Percentiles rank a stretch among this genome's conserved stretches.
Conservation (phyloP, 768 basidiomycete species). For the Pluteus cervinus region DNA sequence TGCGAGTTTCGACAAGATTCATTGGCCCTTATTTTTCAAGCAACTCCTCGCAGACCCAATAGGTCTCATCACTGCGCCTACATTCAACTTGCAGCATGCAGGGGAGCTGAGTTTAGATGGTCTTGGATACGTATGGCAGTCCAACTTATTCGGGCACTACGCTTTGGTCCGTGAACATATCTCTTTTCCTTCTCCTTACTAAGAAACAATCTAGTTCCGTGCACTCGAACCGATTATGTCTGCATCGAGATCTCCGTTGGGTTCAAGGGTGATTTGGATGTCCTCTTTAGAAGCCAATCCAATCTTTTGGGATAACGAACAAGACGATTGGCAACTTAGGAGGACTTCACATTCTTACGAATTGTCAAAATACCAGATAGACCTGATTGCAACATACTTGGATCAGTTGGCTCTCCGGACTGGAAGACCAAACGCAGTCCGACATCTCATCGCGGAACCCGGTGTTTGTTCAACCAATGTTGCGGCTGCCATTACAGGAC, state of each 20-base stretch:
- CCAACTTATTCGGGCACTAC: conserved; percentile 80
- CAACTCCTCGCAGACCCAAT: conserved; percentile 45
- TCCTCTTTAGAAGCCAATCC: conserved; percentile 65
- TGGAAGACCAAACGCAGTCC: conserved; percentile 21
- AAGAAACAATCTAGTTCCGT: conserved; percentile 43
- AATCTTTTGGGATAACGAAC: conserved; percentile 45
- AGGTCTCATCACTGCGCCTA: conserved; percentile 44
- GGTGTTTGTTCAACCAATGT: conserved; percentile 68
- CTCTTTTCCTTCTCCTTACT: background rate
- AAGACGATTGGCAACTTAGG: conserved; percentile 67
- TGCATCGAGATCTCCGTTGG: conserved; percentile 36
- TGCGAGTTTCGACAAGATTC: conserved; percentile 47
- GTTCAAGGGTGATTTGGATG: conserved; percentile 71
- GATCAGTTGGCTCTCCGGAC: conserved; percentile 35
- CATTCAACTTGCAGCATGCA: conserved; percentile 47
- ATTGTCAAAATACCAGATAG: conserved; percentile 70
- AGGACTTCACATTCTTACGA: conserved; percentile 62
- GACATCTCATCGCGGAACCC: conserved; percentile 65
- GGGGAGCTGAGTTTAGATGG: conserved; percentile 64
- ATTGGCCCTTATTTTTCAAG: conserved; percentile 38
- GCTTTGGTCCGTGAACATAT: conserved; percentile 47
- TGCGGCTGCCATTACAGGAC: conserved; percentile 36
- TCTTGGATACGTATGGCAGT: conserved; percentile 80
- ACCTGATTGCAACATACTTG: conserved; percentile 54
- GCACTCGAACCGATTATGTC: conserved; percentile 48